Evolutionary conservation across 768 basidiomycete genomes (phyloP), one percentile per base, ranked within the genome.

Genomic region (Russula griseocarnosa): DNA sequence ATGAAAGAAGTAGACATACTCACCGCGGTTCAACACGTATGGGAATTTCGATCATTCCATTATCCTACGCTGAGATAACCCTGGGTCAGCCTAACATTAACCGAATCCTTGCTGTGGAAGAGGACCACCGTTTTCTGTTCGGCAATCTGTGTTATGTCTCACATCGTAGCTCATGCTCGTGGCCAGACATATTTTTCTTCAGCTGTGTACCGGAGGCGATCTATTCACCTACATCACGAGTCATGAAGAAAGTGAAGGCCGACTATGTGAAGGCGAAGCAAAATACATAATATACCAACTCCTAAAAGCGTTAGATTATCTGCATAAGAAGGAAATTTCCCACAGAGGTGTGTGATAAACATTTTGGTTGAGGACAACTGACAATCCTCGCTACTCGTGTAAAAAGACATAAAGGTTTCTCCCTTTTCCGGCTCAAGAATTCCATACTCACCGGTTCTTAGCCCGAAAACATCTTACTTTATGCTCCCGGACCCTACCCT

Each of bases 201-300:
- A 93, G 73, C 78, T 93, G 9, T 92, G 88, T 69, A 92, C 90
- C 0, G 90, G 91, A 11, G 91, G 90, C 26, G 91, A 93, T 70
- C 80, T 93, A n/a, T 92, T 92, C 73, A 89, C 88, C 3, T 92
- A 92, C 73, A 87, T 93, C 67, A 84, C 83, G 18, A 84, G 79
- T 60, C 81, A 84, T 63, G 75, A 80, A 20, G 80, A 81, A 28
- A 76, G 75, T 38, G 76, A 76, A 28, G 71, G 74, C 61, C 82
- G 78, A 60, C 78, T 93, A 20, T 85, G 84, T 66, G 88, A 92
- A 76, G 86, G 88, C 18, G 91, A 93, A 73, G 84, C 86, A 8
- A 91, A 92, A 74, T 93, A 90, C 71, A 85, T 91, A 58, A 88
- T 88, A 79, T 92, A 82, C 69, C 91, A 93, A 72, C 73, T 92